These are phyloP conservation scores for Ensete ventricosum DNA, from an alignment of 176 grass and related monocot species.

Conservation along the genomic window DNA sequence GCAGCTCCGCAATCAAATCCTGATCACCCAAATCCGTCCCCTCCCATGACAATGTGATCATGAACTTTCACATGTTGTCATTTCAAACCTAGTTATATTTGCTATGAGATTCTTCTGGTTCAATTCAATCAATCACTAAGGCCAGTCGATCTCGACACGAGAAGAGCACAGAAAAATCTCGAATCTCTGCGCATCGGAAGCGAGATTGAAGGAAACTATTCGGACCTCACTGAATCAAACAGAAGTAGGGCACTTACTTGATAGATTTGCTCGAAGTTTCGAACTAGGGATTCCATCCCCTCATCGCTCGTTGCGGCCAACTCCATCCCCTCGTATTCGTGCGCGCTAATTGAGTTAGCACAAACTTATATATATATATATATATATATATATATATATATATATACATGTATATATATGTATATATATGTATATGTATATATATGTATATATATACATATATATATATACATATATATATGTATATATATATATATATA, in stretches of 20 bases:
- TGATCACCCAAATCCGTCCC: background rate
- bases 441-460: too few relatives aligned
- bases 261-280: slow-evolving; percentile 10
- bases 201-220: background rate
- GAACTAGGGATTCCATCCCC: slow-evolving; percentile 6
- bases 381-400: too few relatives aligned
- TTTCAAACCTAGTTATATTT: background rate
- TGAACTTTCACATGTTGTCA: background rate
- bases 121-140: background rate
- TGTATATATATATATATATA: too few relatives aligned
- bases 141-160: background rate
- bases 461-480: too few relatives aligned
- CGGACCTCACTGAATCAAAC: background rate
- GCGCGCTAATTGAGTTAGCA: too few relatives aligned
- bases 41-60: background rate
- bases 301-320: background rate
- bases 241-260: background rate
- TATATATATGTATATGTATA: too few relatives aligned
- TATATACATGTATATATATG: too few relatives aligned
- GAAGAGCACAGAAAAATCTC: background rate
- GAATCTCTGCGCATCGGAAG: background rate
- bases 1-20: too few relatives aligned
- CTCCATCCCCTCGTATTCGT: background rate
- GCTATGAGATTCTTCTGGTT: background rate
- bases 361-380: too few relatives aligned